These are phyloP conservation scores for Andrographis paniculata DNA, from an alignment of 305 asterid species.

Conservation along the genomic window DNA sequence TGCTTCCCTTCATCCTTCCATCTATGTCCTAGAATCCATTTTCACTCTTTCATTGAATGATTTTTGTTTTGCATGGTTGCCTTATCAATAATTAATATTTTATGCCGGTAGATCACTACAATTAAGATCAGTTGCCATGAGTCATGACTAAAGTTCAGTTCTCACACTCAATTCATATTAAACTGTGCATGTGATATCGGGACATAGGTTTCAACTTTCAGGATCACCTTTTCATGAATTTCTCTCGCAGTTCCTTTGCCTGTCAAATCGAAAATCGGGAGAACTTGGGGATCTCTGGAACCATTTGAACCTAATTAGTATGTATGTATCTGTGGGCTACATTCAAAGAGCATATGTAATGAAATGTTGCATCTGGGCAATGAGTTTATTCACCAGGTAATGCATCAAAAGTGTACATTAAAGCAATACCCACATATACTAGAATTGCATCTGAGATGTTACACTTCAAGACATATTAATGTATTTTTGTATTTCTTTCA, in stretches of 20 bases:
- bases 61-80: too few relatives aligned
- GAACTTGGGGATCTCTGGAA: conserved; percentile 92
- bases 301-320: conserved; percentile 49
- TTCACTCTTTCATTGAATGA: too few relatives aligned
- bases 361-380: conserved; percentile 8
- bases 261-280: conserved; percentile 82
- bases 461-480: neutral
- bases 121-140: too few relatives aligned
- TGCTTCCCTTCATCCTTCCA: too few relatives aligned
- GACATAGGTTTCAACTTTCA: conserved; percentile 2
- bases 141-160: neutral
- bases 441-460: conserved; percentile 12
- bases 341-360: conserved; percentile 9
- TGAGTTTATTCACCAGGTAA: conserved; percentile 24
- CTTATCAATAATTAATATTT: too few relatives aligned
- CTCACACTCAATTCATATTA: neutral
- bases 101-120: too few relatives aligned
- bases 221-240: conserved; percentile 12
- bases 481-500: neutral
- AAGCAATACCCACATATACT: neutral
- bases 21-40: too few relatives aligned
- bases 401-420: conserved; percentile 5
- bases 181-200: neutral
- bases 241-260: conserved; percentile 74
- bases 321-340: conserved; percentile 10